These are phyloP conservation scores for Stachybotrys elegans DNA, from an alignment of 2,329 filamentous ascomycete genomes.

Conservation along the genomic window DNA sequence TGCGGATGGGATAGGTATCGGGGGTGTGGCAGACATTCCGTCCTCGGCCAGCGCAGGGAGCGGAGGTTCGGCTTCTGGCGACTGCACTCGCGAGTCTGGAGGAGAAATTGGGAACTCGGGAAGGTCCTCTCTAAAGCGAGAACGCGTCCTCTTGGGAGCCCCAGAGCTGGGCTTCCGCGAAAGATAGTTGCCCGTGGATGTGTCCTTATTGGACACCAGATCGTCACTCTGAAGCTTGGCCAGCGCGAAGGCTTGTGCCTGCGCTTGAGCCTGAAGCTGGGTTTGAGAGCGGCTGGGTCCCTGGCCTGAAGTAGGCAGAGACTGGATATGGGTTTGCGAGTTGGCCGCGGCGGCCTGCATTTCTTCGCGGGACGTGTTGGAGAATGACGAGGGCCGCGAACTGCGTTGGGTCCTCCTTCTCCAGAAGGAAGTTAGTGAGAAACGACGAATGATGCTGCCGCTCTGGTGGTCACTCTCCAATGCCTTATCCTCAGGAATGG, in stretches of 20 bases:
- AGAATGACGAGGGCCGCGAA: constrained; percentile 70
- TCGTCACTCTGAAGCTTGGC: constrained; percentile 30
- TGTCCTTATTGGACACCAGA: constrained; percentile 9
- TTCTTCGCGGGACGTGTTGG: constrained; percentile 86
- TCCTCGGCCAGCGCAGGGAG: constrained; percentile 27
- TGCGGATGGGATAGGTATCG: constrained; percentile 18
- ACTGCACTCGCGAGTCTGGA: constrained; percentile 74
- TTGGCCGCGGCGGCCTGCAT: constrained; percentile 45
- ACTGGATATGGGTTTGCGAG: not conserved
- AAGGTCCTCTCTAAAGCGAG: constrained; percentile 87
- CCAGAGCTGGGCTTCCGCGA: constrained; percentile 31
- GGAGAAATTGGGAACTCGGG: constrained; percentile 84
- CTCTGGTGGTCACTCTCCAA: constrained; percentile 51
- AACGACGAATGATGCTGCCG: constrained; percentile 36
- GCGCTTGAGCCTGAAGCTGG: constrained; percentile 19
- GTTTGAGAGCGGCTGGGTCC: constrained; percentile 5
- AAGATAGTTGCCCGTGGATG: constrained; percentile 18
- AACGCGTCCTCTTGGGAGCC: constrained; percentile 73
- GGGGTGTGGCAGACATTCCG: constrained; percentile 17
- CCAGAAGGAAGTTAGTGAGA: constrained; percentile 71
- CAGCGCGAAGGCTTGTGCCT: constrained; percentile 26
- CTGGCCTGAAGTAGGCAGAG: constrained; percentile 8
- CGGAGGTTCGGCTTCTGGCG: constrained; percentile 58
- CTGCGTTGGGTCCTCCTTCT: constrained; percentile 58
- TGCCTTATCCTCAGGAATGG: constrained; percentile 43